A percentile compares a stretch with the other conserved stretches of the same genome.
Evolutionary conservation across 306 rosid genomes (phyloP).

Genomic region (Cucumis cinereus): DNA sequence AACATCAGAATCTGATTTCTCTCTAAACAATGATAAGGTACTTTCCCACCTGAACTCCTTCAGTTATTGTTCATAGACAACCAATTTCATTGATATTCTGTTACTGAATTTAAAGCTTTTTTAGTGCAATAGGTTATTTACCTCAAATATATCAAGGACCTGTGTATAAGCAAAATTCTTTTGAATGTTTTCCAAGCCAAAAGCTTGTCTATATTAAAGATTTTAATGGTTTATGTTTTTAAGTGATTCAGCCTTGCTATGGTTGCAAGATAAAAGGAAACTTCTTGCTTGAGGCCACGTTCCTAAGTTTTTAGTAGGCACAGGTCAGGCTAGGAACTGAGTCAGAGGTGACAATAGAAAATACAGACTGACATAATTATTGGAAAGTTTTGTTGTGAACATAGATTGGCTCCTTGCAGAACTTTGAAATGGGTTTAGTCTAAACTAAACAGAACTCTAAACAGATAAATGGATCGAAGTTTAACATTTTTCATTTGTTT

Average conservation of each 20-base stretch:
- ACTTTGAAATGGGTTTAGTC: background rate
- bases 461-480: background rate
- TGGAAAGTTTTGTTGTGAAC: background rate
- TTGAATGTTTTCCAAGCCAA: background rate
- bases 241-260: background rate
- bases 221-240: background rate
- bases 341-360: background rate
- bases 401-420: background rate
- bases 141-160: background rate
- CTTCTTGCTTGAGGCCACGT: background rate
- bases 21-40: slow-evolving; percentile 46
- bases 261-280: background rate
- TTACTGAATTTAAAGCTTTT: background rate
- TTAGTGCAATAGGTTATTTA: background rate
- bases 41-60: slow-evolving; percentile 4
- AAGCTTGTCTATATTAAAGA: background rate
- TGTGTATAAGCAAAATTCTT: background rate
- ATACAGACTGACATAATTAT: background rate
- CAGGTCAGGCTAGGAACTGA: background rate
- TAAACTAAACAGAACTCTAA: background rate
- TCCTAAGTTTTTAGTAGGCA: background rate
- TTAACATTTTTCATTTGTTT: background rate
- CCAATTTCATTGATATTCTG: background rate
- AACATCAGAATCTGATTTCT: slow-evolving; percentile 42
- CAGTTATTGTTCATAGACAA: background rate